phyloP scores from a whole-genome alignment of 495 filamentous ascomycete species.

The Neurospora sp. region DNA sequence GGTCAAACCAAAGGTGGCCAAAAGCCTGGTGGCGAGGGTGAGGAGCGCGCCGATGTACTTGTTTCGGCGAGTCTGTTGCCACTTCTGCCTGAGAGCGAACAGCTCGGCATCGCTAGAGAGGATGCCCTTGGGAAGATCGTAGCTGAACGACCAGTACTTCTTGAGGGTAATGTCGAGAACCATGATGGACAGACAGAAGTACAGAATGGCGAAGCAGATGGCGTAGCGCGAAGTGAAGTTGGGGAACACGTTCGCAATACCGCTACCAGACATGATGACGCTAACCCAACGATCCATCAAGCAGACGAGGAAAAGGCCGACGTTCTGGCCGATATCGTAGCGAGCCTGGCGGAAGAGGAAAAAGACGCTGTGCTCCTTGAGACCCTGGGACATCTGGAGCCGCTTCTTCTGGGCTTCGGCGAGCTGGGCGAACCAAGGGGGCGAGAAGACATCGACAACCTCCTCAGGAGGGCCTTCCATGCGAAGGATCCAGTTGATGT shows the following conservation, averaged over 20 bases:
- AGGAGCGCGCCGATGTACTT: conserved; percentile 7
- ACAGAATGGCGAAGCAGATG: conserved; percentile 21
- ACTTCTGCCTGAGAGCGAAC: not conserved
- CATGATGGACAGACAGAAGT: conserved; percentile 19
- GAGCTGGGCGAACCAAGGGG: conserved; percentile 19
- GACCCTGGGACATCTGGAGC: conserved; percentile 15
- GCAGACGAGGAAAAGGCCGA: conserved; percentile 21
- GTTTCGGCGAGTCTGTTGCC: conserved; percentile 9
- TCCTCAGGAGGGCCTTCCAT: conserved; percentile 1
- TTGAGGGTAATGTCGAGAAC: conserved; percentile 12
- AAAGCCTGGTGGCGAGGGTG: conserved; percentile 1
- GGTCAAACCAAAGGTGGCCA: conserved; percentile 11
- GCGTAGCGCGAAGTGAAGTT: conserved; percentile 16
- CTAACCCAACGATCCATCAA: conserved; percentile 24
- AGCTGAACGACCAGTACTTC: conserved; percentile 13
- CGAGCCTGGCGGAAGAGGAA: conserved; percentile 18
- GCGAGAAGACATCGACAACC: conserved; percentile 8
- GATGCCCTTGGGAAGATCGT: conserved; percentile 12
- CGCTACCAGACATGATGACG: conserved; percentile 12
- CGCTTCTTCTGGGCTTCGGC: conserved; percentile 15
- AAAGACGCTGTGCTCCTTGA: conserved; percentile 25
- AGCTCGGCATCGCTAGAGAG: conserved; percentile 6
- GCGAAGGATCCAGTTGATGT: conserved; percentile 19
- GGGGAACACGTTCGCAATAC: conserved; percentile 7
- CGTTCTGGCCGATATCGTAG: conserved; percentile 17